Base-by-base conservation (phyloP, 129 eudicot species). In the Mikania micrantha region DNA sequence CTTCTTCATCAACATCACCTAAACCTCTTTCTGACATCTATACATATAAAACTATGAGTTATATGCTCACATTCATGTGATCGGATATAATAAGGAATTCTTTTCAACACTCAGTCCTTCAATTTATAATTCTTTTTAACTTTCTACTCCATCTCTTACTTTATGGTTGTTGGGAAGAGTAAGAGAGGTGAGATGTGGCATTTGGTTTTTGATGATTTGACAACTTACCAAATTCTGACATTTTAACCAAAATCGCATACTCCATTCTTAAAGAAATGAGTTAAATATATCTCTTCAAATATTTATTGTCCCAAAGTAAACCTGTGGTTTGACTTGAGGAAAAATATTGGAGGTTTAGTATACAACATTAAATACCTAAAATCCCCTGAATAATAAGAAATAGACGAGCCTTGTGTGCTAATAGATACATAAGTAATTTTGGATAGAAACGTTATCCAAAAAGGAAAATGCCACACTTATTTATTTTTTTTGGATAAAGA, bases 11-110 rank as follows among this genome's bases (percentile, higher is more conserved):
- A 72, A 68, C 45, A 35, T 74, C 84, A 70, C 79, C 79, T 5
- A 75, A 61, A 57, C 69, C 75, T 78, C 89, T 82, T 75, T 80
- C 95, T 63, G 88, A 87, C 67, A 78, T 84, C 90, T 90, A 80
- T 35, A 75, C 17, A 65, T 15, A 67, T 39, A 65, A 16, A 67
- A 65, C 5, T 70, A 75, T 39, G 0, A 68, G 54, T 59, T 76
- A 52, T 41, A 64, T 31, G 52, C 70, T 36, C 66, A 60, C 62
- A 17, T 60, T 45, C 28, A 60, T 28, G 36, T 47, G 21, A 28
- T 16, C 11, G 39, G 9, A 21, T 53, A 68, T 69, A 32, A 8
- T 13, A 38, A 9, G 15, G n/a, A n/a, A 2, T 44, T 44, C 25
- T 44, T 66, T 9, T n/a, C 17, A 20, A 40, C 21, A 6, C 13